Evolutionary conservation across 2,329 filamentous ascomycete genomes (phyloP).

Genomic region (Penicillium sp.): DNA sequence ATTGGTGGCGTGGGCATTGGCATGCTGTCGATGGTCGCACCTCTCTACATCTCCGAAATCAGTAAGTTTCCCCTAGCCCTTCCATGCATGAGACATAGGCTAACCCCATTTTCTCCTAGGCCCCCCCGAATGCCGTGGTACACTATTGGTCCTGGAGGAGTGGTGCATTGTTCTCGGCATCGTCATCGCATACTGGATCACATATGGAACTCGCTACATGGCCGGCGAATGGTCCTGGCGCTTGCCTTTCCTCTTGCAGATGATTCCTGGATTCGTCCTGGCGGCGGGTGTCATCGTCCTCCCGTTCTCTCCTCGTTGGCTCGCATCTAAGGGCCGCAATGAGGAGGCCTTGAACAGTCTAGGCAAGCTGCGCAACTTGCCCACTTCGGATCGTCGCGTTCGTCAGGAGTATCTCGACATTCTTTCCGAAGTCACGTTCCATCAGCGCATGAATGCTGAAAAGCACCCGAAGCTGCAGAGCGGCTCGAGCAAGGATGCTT

Average conservation of each 20-base stretch:
- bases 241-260: conserved; percentile 54
- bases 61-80: conserved; percentile 25
- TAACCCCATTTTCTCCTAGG: conserved; percentile 16
- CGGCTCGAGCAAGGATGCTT: conserved; percentile 34
- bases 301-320: conserved; percentile 62
- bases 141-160: conserved; percentile 49
- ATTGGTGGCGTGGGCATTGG: conserved; percentile 59
- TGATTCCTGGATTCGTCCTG: conserved; percentile 46
- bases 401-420: conserved; percentile 57
- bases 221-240: conserved; percentile 52
- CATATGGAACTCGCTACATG: conserved; percentile 51
- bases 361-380: conserved; percentile 54
- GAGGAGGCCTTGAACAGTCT: conserved; percentile 56
- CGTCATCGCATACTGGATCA: conserved; percentile 49
- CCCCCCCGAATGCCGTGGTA: conserved; percentile 54
- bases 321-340: conserved; percentile 52
- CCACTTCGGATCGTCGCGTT: conserved; percentile 54
- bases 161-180: conserved; percentile 48
- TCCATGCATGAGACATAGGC: neutral
- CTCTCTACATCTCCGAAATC: conserved; percentile 59
- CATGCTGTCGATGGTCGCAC: conserved; percentile 55
- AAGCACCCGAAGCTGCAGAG: conserved; percentile 46
- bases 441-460: conserved; percentile 49
- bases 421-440: conserved; percentile 58
- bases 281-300: conserved; percentile 47